phyloP scores from a whole-genome alignment of 768 basidiomycete genomes.

The Hericium alpestre region DNA sequence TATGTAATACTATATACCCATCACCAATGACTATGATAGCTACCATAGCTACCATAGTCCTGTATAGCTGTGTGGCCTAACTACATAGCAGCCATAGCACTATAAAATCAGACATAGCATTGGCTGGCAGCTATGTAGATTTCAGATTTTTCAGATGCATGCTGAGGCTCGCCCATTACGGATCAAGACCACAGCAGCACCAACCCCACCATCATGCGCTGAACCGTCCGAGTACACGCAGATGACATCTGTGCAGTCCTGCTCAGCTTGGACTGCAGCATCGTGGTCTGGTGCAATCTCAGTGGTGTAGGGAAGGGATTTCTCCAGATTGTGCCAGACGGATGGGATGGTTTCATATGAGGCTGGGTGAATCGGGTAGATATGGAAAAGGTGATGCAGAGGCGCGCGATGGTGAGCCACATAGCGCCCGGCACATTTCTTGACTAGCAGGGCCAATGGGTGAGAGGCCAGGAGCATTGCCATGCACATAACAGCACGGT shows the following conservation, averaged over 20 bases:
- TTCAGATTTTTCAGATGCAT: no score
- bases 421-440: neutral
- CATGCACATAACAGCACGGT: slow-evolving; percentile 2
- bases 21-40: no score
- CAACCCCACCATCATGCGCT: neutral
- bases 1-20: no score
- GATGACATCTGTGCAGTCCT: neutral
- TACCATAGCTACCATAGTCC: no score
- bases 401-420: neutral
- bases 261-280: neutral
- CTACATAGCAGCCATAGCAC: no score
- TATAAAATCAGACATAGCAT: no score
- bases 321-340: neutral
- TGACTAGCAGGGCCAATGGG: neutral
- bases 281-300: neutral
- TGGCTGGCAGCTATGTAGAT: no score
- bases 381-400: slow-evolving; percentile 9
- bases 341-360: slow-evolving; percentile 5
- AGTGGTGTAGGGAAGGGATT: neutral
- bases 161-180: neutral
- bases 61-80: no score
- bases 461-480: slow-evolving; percentile 8
- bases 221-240: neutral
- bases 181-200: neutral
- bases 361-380: neutral